Evolutionary conservation across 2,329 filamentous ascomycete genomes (phyloP).

Genomic region (Xylariaceae sp.): DNA sequence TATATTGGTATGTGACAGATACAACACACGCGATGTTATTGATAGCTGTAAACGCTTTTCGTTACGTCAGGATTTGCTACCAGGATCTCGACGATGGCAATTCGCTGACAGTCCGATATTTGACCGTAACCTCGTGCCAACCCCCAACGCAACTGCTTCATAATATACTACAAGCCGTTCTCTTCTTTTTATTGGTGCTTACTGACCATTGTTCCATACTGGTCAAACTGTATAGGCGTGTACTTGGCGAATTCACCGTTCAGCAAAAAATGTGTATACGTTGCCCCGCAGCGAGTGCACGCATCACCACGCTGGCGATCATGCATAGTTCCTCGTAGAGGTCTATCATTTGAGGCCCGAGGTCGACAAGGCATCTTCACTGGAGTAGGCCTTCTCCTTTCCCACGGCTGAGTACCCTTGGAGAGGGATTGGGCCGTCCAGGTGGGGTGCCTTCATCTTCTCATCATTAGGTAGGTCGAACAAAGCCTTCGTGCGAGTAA

Average conservation of each 20-base stretch:
- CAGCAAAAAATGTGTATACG: constrained; percentile 19
- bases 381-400: constrained; percentile 21
- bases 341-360: constrained; percentile 26
- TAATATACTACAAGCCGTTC: no score
- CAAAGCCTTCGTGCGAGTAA: constrained; percentile 18
- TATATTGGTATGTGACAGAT: no score
- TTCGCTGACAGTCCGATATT: no score
- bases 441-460: constrained; percentile 23
- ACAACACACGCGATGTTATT: no score
- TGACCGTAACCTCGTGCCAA: no score
- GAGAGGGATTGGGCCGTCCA: constrained; percentile 18
- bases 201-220: constrained; percentile 21
- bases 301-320: constrained; percentile 13
- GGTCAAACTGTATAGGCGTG: constrained; percentile 21
- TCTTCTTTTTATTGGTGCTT: constrained; percentile 27
- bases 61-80: no score
- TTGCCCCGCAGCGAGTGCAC: constrained; percentile 17
- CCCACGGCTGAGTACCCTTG: constrained; percentile 22
- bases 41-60: no score
- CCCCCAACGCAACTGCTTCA: no score
- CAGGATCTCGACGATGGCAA: no score
- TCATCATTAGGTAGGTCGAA: constrained; percentile 21
- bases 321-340: constrained; percentile 27
- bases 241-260: constrained; percentile 19
- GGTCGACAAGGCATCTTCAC: constrained; percentile 7